These are phyloP conservation scores for Acacia pycnantha DNA, from an alignment of 331 rosid species.

Conservation along the genomic window DNA sequence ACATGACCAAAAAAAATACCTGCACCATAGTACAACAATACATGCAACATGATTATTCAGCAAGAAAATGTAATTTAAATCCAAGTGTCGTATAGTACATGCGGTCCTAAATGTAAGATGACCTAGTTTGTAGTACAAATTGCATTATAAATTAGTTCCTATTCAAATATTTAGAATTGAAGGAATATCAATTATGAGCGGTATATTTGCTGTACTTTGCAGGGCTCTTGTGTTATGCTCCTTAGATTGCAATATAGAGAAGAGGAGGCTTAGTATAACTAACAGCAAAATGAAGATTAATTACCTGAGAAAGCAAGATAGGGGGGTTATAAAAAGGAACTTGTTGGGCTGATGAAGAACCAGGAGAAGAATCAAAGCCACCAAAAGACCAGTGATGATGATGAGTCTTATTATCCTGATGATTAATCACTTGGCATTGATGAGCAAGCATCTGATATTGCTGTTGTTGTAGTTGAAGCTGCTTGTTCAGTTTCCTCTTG, in stretches of 20 bases:
- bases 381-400: neutral
- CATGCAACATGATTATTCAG: neutral
- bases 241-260: neutral
- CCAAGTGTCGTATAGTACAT: neutral
- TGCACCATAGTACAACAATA: neutral
- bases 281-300: neutral
- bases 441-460: conserved; percentile 30
- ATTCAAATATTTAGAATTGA: no score
- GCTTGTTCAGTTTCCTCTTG: conserved; percentile 73
- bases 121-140: no score
- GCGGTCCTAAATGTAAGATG: no score
- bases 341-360: neutral
- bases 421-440: conserved; percentile 33
- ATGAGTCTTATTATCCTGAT: conserved; percentile 19
- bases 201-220: neutral
- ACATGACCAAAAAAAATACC: neutral
- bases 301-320: neutral
- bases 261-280: neutral
- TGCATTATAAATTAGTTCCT: no score
- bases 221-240: neutral
- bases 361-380: conserved; percentile 8
- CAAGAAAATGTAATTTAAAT: neutral
- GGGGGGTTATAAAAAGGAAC: neutral
- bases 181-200: no score
- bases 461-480: conserved; percentile 71